Evolutionary conservation across 2,329 filamentous ascomycete species (phyloP).

Genomic region (Ophiostoma ips): DNA sequence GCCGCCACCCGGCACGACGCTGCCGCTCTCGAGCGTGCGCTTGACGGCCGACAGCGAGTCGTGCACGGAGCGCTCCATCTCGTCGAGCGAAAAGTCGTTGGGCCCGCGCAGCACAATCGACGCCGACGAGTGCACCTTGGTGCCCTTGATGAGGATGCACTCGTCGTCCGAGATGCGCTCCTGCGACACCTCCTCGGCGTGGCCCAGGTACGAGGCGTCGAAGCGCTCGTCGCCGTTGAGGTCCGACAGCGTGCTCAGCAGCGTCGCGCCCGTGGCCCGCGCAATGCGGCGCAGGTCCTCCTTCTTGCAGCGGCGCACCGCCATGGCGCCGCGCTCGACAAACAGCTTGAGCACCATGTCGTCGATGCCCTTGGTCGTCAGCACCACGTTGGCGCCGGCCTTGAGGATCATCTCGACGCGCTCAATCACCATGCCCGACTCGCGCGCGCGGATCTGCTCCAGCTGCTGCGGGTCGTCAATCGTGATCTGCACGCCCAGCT

Average conservation of each 20-base stretch:
- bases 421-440: conserved; percentile 86
- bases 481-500: conserved; percentile 95
- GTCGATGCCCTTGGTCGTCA: conserved; percentile 98
- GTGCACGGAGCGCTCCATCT: conserved; percentile 98
- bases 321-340: conserved; percentile 89
- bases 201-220: conserved; percentile 74
- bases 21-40: conserved; percentile 89
- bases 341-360: conserved; percentile 91
- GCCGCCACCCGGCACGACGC: conserved; percentile 90
- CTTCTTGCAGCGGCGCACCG: conserved; percentile 93
- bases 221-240: conserved; percentile 96
- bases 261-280: conserved; percentile 84
- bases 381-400: conserved; percentile 85
- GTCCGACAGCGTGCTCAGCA: conserved; percentile 87
- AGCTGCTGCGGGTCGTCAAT: conserved; percentile 94
- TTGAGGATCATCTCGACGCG: conserved; percentile 96
- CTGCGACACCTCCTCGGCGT: conserved; percentile 92
- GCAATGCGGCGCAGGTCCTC: conserved; percentile 93
- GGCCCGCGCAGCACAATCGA: conserved; percentile 91
- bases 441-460: conserved; percentile 88
- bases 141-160: conserved; percentile 92
- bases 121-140: conserved; percentile 83
- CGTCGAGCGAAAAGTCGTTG: conserved; percentile 92
- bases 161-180: conserved; percentile 98
- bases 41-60: conserved; percentile 95